Percentiles rank a stretch among this genome's conserved stretches.
Evolutionary conservation across 1,139 yeast species (phyloP).

Genomic region (Yamadazyma blattariae): DNA sequence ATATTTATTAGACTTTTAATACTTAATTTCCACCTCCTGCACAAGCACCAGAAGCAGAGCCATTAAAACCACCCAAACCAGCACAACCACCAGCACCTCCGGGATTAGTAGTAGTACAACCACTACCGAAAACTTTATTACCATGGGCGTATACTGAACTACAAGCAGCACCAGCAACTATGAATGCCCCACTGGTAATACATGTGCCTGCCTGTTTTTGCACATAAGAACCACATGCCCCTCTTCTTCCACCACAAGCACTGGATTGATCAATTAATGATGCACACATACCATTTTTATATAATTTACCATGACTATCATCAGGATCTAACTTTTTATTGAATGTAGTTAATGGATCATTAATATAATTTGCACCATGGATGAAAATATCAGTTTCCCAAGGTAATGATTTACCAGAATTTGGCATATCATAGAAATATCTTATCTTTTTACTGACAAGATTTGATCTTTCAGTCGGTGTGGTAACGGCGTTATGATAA

Average conservation of each 20-base stretch:
- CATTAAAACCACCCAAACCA: background rate
- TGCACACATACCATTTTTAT: slow-evolving; percentile 2
- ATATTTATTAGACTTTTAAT: too few species aligned
- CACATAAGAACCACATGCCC: background rate
- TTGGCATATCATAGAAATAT: too few species aligned
- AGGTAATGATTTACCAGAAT: too few species aligned
- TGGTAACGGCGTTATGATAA: too few species aligned
- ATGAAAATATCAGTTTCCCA: too few species aligned
- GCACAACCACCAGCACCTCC: background rate
- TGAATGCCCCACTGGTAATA: background rate
- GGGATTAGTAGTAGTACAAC: background rate
- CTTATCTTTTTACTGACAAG: too few species aligned
- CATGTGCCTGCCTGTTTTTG: background rate
- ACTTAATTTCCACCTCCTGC: too few species aligned
- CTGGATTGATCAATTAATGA: slow-evolving; percentile 1
- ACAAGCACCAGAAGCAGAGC: too few species aligned
- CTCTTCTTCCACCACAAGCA: slow-evolving; percentile 3
- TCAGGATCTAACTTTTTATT: background rate
- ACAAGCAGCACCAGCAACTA: background rate
- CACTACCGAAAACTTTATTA: background rate
- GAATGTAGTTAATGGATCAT: background rate
- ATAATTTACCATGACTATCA: background rate
- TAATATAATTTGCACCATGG: background rate
- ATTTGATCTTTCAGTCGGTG: too few species aligned
- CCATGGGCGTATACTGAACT: background rate